phyloP scores from a whole-genome alignment of 345 rosid genomes.

The Brassica cretica region DNA sequence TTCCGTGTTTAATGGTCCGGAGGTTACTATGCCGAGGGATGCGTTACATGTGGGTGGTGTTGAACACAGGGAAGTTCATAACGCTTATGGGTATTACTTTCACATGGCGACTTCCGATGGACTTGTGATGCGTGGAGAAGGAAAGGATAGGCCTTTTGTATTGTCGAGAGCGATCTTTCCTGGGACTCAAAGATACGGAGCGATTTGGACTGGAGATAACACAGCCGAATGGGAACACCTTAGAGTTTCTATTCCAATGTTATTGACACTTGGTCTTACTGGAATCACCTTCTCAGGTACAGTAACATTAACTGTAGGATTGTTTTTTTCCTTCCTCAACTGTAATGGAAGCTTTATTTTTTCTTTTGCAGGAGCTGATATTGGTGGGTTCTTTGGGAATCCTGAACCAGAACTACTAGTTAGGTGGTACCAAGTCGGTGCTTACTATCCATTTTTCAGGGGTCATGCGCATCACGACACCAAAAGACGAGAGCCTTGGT shows the following conservation, averaged over 20 bases:
- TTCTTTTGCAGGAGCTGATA: slow-evolving; percentile 76
- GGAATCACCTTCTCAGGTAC: slow-evolving; percentile 89
- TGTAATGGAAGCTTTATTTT: slow-evolving; percentile 15
- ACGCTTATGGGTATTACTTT: slow-evolving; percentile 89
- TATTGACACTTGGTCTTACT: slow-evolving; percentile 83
- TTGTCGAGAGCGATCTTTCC: slow-evolving; percentile 94
- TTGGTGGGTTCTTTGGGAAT: slow-evolving; percentile 97
- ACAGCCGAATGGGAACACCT: slow-evolving; percentile 96
- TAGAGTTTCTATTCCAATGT: slow-evolving; percentile 94
- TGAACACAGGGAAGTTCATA: slow-evolving; percentile 94
- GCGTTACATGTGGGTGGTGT: slow-evolving; percentile 77
- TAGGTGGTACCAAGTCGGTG: slow-evolving; percentile 99
- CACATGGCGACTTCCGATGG: slow-evolving; percentile 99
- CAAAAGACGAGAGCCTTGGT: slow-evolving; percentile 97
- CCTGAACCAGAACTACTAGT: slow-evolving; percentile 89
- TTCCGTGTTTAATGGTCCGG: slow-evolving; percentile 98
- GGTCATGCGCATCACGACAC: slow-evolving; percentile 99
- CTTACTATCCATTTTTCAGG: slow-evolving; percentile 97
- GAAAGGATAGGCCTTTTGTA: slow-evolving; percentile 94
- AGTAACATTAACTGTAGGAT: neutral
- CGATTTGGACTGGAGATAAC: slow-evolving; percentile 98
- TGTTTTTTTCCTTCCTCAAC: neutral
- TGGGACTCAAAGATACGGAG: slow-evolving; percentile 96
- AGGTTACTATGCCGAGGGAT: slow-evolving; percentile 99
- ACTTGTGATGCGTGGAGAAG: slow-evolving; percentile 85